Evolutionary conservation across 2,329 filamentous ascomycete genomes (phyloP), one percentile per base, ranked within the genome.

Genomic region (Exophiala spinifera): DNA sequence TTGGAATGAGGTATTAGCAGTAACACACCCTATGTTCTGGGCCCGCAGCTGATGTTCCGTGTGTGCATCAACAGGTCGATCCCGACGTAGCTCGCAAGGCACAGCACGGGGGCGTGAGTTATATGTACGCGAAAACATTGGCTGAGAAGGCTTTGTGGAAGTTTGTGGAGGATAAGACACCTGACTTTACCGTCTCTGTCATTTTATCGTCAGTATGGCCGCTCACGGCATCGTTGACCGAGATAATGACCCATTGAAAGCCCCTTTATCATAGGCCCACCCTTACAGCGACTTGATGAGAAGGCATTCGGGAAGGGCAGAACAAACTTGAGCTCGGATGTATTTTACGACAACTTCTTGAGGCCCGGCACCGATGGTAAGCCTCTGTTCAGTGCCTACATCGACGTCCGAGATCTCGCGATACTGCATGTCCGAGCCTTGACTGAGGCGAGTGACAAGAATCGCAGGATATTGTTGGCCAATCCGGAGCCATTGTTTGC

Each of bases 101-200:
- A 13, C 49, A 51, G 23, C 40, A 51, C 15, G 23, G 23, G 3
- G 15, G 15, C n/a, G 36, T 28, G 4, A 51, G 49, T 21, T 51
- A 51, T 20, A 40, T 25, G n/a, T 15, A 44, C 31, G 31, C 49
- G 15, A 51, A 51, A n/a, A 51, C 49, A 1, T 28, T 89, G 56
- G 84, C 83, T 0, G 85, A 88, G 64, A 80, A 77, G 56, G 81
- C 84, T 1, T 81, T 83, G 3, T 88, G 85, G 85, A 74, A 79
- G 1, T 84, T 86, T 62, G 63, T 85, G 10, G 71, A 78, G 31
- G 72, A 76, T 21, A 73, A 80, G 63, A 70, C 74, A 49, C 79
- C 82, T 0, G 73, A 71, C 48, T 88, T 87, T 63, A 34, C 17
- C 7, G 49, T 51, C 13, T 23, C 39, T 10, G 40, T 46, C 5